These are phyloP conservation scores for Astrothelium subdiscretum DNA, from an alignment of 495 filamentous ascomycete genomes.

Conservation along the genomic window DNA sequence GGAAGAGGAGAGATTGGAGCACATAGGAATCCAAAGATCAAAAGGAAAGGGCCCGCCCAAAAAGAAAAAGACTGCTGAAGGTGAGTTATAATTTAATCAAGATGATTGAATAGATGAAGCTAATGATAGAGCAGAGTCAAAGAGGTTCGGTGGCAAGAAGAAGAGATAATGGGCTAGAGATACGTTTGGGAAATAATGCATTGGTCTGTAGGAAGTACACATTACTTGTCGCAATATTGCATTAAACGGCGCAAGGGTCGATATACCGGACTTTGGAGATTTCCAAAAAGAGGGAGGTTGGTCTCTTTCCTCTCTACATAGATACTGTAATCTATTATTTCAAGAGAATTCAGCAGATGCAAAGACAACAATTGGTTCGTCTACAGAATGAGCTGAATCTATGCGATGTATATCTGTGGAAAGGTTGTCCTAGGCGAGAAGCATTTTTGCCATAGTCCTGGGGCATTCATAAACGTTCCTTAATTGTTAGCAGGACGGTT, in stretches of 20 bases:
- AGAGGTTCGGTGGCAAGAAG: background rate
- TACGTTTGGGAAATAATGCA: background rate
- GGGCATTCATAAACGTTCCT: too few relatives aligned
- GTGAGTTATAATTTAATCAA: background rate
- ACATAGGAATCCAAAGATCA: constrained; percentile 59
- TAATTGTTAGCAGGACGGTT: too few relatives aligned
- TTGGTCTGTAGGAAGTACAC: background rate
- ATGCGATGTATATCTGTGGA: too few relatives aligned
- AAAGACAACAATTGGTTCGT: too few relatives aligned
- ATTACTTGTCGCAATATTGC: background rate
- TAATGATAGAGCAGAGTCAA: background rate
- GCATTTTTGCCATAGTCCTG: too few relatives aligned
- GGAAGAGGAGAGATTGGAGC: constrained; percentile 68
- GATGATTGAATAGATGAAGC: background rate
- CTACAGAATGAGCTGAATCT: too few relatives aligned
- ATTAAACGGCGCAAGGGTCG: background rate
- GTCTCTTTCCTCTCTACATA: too few relatives aligned
- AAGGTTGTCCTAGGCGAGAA: too few relatives aligned
- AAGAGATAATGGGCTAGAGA: background rate
- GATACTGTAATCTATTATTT: too few relatives aligned
- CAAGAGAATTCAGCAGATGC: too few relatives aligned
- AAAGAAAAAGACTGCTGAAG: constrained; percentile 61
- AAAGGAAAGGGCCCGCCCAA: constrained; percentile 85
- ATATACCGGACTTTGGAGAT: too few relatives aligned
- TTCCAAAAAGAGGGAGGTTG: too few relatives aligned